A percentile compares a stretch with the other conserved stretches of the same genome.
Conservation (phyloP, 257 asterid genomes). For the Buddleja alternifolia region DNA sequence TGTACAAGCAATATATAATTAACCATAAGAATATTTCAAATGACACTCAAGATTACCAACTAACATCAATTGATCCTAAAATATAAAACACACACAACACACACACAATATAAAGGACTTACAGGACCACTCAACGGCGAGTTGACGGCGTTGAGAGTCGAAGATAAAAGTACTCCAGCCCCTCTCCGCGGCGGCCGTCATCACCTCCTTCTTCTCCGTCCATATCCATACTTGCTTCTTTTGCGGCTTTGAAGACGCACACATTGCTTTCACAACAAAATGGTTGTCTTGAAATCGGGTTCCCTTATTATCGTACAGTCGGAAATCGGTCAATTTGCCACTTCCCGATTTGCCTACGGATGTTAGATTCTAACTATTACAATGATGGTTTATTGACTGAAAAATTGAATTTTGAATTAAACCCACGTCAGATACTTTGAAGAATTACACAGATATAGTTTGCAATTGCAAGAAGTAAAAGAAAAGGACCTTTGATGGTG, state of each 20-base stretch:
- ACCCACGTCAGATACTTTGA: neutral
- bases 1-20: no score
- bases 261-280: conserved; percentile 33
- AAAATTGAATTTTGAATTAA: neutral
- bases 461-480: conserved; percentile 8
- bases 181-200: conserved; percentile 91
- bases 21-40: no score
- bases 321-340: conserved; percentile 35
- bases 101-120: conserved; percentile 28
- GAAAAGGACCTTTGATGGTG: conserved; percentile 32
- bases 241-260: conserved; percentile 20
- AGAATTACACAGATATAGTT: neutral
- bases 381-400: conserved; percentile 16
- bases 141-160: conserved; percentile 48
- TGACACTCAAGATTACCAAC: no score
- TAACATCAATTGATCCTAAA: no score
- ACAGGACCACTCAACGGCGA: conserved; percentile 85
- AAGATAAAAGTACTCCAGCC: conserved; percentile 86
- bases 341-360: conserved; percentile 48
- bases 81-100: no score
- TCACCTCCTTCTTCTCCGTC: conserved; percentile 81
- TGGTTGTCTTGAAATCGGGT: conserved; percentile 17
- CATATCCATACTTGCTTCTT: conserved; percentile 83
- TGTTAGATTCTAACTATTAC: conserved; percentile 20
- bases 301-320: conserved; percentile 20